Conservation (phyloP, 2,329 filamentous ascomycete genomes). For the Colletotrichum australisinense region DNA sequence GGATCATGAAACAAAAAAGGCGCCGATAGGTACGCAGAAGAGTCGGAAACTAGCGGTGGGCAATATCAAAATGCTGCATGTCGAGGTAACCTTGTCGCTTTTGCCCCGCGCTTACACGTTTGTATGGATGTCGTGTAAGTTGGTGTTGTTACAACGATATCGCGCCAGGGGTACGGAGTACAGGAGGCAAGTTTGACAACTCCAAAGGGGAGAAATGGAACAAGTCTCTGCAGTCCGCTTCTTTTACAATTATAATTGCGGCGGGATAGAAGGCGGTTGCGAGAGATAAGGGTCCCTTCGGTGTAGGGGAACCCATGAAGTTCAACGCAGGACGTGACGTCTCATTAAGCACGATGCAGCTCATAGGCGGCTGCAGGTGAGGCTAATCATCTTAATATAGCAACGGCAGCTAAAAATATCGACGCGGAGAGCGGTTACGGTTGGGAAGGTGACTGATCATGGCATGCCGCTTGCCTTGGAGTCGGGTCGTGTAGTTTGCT, state of each 20-base stretch:
- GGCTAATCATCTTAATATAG: slow-evolving; percentile 50
- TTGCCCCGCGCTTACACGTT: slow-evolving; percentile 15
- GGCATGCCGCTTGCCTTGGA: neutral
- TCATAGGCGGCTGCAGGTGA: slow-evolving; percentile 48
- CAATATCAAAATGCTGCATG: neutral
- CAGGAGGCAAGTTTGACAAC: neutral
- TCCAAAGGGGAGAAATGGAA: neutral
- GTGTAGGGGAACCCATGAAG: neutral
- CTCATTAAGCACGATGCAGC: slow-evolving; percentile 47
- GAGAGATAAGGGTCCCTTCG: slow-evolving; percentile 25
- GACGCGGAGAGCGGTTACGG: slow-evolving; percentile 19
- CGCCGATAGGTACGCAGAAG: neutral
- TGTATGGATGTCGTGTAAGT: neutral
- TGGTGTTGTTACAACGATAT: neutral
- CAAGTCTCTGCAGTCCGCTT: neutral
- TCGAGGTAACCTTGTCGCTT: neutral
- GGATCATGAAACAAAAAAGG: slow-evolving; percentile 11
- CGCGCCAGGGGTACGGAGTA: slow-evolving; percentile 10
- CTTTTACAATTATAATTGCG: neutral
- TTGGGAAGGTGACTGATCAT: slow-evolving; percentile 5
- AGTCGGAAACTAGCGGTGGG: neutral
- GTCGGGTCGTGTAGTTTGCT: neutral
- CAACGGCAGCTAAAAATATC: slow-evolving; percentile 49
- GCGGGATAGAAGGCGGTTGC: neutral
- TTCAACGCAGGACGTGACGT: slow-evolving; percentile 41